Percentiles rank a stretch among this genome's conserved stretches.
phyloP scores from a whole-genome alignment of 2,329 filamentous ascomycete species.

The Coniochaeta sp. region DNA sequence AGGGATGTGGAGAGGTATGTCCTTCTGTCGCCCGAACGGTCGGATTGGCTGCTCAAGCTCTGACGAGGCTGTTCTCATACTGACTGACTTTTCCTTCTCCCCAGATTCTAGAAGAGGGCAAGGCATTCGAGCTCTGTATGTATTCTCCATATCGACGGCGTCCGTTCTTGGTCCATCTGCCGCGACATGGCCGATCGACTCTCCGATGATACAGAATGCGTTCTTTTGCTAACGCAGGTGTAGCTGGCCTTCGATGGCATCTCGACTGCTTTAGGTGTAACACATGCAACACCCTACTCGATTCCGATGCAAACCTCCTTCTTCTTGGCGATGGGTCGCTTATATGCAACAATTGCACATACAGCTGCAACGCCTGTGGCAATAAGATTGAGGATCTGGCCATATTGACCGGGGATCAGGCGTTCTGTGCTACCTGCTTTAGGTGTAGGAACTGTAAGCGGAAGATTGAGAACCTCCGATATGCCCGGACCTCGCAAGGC shows the following conservation, averaged over 20 bases:
- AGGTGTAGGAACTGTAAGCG: conserved; percentile 96
- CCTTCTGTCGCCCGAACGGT: not conserved
- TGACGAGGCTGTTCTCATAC: not conserved
- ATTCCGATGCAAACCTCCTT: conserved; percentile 95
- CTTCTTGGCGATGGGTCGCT: conserved; percentile 95
- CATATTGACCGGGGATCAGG: conserved; percentile 95
- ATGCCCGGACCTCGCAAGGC: conserved; percentile 93
- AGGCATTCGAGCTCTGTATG: conserved; percentile 93
- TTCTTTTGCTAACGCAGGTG: conserved; percentile 10
- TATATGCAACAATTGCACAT: conserved; percentile 99
- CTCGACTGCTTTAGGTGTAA: conserved; percentile 98
- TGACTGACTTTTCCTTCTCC: not conserved
- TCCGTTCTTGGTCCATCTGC: conserved; percentile 14
- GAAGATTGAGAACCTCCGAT: conserved; percentile 96
- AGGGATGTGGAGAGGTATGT: conserved; percentile 83
- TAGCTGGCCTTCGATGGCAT: conserved; percentile 96
- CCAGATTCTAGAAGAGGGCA: conserved; percentile 95
- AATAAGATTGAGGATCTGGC: conserved; percentile 98
- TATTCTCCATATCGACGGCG: conserved; percentile 11
- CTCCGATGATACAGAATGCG: not conserved
- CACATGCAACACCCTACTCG: conserved; percentile 88
- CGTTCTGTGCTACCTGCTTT: conserved; percentile 96
- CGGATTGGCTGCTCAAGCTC: too few species aligned
- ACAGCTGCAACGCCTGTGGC: conserved; percentile 92
- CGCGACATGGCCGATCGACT: conserved; percentile 7